phyloP scores from a whole-genome alignment of 2,329 filamentous ascomycete genomes.

The Amauroascus niger region DNA sequence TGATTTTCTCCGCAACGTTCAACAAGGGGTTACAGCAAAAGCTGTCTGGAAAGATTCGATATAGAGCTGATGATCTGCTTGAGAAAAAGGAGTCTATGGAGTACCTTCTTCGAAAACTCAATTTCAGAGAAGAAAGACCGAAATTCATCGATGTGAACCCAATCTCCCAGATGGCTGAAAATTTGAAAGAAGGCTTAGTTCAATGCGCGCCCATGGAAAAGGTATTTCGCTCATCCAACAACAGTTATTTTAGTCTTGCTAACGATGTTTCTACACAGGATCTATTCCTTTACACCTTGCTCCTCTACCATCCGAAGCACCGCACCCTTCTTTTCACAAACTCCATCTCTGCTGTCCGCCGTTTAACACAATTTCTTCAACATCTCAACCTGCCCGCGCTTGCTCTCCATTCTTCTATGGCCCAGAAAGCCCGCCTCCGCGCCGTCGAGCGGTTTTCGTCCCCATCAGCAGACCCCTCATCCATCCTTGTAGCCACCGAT shows the following conservation, averaged over 20 bases:
- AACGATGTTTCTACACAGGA: conserved; percentile 46
- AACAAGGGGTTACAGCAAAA: conserved; percentile 87
- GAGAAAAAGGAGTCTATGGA: conserved; percentile 76
- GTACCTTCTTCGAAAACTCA: conserved; percentile 80
- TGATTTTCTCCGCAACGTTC: conserved; percentile 96
- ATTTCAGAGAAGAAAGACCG: conserved; percentile 73
- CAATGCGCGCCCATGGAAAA: conserved; percentile 93
- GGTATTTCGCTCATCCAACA: conserved; percentile 38
- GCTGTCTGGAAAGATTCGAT: conserved; percentile 64
- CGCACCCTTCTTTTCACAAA: conserved; percentile 90
- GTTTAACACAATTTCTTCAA: conserved; percentile 72
- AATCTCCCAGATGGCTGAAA: conserved; percentile 73
- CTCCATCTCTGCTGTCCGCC: conserved; percentile 83
- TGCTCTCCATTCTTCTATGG: conserved; percentile 85
- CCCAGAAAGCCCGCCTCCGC: conserved; percentile 87
- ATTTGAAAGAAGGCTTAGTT: conserved; percentile 77
- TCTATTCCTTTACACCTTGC: conserved; percentile 79
- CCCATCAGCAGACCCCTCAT: conserved; percentile 43
- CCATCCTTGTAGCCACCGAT: conserved; percentile 82
- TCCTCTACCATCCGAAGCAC: conserved; percentile 70
- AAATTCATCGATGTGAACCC: conserved; percentile 92
- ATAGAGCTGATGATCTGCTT: conserved; percentile 49
- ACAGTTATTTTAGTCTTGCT: conserved; percentile 14
- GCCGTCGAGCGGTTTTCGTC: conserved; percentile 81
- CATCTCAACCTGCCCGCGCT: conserved; percentile 68